Evolutionary conservation across 306 rosid species (phyloP).

Genomic region (Cucurbita maxima): DNA sequence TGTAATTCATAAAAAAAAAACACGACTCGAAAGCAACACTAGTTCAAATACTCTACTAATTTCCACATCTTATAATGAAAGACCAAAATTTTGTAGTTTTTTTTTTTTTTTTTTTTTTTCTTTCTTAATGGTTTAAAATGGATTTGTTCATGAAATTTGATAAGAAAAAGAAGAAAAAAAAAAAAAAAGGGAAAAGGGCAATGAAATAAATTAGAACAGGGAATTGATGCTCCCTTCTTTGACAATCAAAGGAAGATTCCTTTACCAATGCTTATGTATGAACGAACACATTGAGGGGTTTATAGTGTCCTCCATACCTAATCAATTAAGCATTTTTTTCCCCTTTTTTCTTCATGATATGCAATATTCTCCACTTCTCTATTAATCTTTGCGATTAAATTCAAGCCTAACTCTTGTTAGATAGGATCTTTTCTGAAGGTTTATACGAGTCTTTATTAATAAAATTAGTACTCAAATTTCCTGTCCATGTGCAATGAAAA

Average conservation of each 20-base stretch:
- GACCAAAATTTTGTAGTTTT: too few species aligned
- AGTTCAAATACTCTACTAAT: too few species aligned
- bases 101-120: background rate
- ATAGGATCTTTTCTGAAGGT: too few species aligned
- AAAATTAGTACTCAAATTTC: background rate
- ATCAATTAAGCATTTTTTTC: background rate
- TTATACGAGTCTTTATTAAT: background rate
- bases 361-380: background rate
- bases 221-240: slow-evolving; percentile 90
- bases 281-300: background rate
- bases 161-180: background rate
- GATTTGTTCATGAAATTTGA: background rate
- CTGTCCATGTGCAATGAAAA: slow-evolving; percentile 3
- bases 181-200: background rate
- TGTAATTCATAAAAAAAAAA: too few species aligned
- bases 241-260: slow-evolving; percentile 74
- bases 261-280: slow-evolving; percentile 9
- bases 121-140: background rate
- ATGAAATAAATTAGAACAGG: slow-evolving; percentile 22
- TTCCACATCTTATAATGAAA: background rate
- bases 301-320: background rate
- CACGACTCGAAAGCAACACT: too few species aligned
- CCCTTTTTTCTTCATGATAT: background rate
- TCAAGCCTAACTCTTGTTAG: too few species aligned
- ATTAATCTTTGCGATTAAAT: too few species aligned